Evolutionary conservation across 106 monocot species (phyloP), one percentile per base, ranked within the genome.

Genomic region (Gastrodia elata): DNA sequence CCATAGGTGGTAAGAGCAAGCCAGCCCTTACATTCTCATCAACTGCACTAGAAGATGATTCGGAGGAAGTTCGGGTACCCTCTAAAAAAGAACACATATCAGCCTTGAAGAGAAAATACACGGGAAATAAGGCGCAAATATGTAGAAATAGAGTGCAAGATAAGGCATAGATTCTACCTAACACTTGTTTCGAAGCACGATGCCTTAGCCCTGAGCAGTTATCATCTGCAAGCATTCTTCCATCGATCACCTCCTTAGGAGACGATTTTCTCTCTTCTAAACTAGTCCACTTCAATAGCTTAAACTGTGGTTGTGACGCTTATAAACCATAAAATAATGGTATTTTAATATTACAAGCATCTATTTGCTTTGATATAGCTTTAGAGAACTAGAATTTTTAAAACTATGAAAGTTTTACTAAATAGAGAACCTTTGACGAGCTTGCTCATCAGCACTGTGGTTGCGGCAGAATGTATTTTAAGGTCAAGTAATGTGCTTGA

Each of bases 401-500:
- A 71, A 42, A n/a, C 43, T 27, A 28, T 43, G 5, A 71, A 43
- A 71, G 2, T 61, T 30, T 39, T 70, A 82, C 82, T 80, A 75
- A 74, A 71, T 39, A 20, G 26, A 56, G 70, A 76, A 68, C 33
- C 71, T 39, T 78, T 74, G 33, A 39, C 22, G 11, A 55, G 74
- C 27, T 82, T 69, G 68, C 42, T 61, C n/a, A 94, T 71, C 68
- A 79, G 77, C 16, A 89, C 38, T 33, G 76, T 84, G 34, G 83
- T 92, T 6, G 89, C 73, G 73, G 91, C 87, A 55, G 85, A 80
- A 49, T 89, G 81, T 46, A 68, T 82, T 80, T 91, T 92, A 28
- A 89, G 89, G 68, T 92, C 82, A 75, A 89, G 77, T 2, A 89
- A 30, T 38, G 71, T 74, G 79, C 84, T 85, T 5, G 89, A 87